These are phyloP conservation scores for Trichophyton schoenleinii DNA, from an alignment of 2,329 filamentous ascomycete species.

Conservation along the genomic window DNA sequence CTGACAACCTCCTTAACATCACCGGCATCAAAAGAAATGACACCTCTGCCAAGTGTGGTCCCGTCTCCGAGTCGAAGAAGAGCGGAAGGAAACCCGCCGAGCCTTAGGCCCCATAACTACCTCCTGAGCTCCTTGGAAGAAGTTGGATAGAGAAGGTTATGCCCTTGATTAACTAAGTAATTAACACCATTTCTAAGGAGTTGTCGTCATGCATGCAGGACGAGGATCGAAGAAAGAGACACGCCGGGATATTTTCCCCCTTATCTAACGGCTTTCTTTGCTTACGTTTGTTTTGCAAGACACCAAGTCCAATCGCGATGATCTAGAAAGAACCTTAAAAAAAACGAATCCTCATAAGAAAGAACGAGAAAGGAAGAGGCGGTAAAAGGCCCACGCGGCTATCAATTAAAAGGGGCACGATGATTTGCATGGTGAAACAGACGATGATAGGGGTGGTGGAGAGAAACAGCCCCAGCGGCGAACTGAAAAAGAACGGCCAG, in stretches of 20 bases:
- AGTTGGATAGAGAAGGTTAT: too few species aligned
- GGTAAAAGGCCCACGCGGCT: neutral
- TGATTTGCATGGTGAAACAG: constrained; percentile 1
- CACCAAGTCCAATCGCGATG: neutral
- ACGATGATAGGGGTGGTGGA: neutral
- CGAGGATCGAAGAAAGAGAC: neutral
- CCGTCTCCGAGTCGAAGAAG: neutral
- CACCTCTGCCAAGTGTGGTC: neutral
- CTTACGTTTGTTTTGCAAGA: neutral
- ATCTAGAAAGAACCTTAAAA: neutral
- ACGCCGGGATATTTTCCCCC: neutral
- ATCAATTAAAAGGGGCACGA: constrained; percentile 1
- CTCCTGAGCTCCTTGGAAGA: neutral
- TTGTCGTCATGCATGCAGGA: neutral
- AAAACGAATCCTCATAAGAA: neutral
- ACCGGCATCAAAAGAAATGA: neutral
- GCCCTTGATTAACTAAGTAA: neutral
- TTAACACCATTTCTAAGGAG: neutral
- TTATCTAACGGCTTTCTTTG: neutral
- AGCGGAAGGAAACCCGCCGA: neutral
- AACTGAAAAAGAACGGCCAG: too few species aligned
- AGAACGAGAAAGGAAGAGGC: neutral
- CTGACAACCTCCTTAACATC: neutral
- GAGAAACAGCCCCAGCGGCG: too few species aligned
- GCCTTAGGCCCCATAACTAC: neutral